Percentiles rank a stretch among this genome's conserved stretches.
Evolutionary conservation across 139 green algal genomes (phyloP).

Genomic region (Tetraselmis striata): DNA sequence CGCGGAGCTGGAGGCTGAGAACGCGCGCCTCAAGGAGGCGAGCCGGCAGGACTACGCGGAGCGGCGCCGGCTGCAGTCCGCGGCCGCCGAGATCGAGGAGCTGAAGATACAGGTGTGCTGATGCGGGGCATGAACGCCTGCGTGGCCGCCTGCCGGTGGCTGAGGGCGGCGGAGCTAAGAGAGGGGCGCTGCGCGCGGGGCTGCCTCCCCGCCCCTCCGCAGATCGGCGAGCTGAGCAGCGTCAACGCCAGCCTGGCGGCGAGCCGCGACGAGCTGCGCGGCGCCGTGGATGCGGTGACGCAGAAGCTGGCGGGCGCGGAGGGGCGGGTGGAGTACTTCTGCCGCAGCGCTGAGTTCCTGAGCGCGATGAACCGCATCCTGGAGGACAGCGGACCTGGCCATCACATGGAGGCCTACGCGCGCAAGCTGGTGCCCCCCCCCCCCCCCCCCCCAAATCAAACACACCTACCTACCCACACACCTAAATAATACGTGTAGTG

Average conservation of each 20-base stretch:
- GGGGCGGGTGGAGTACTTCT: not conserved
- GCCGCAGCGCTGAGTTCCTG: not conserved
- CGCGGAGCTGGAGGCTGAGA: not conserved
- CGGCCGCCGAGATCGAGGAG: not conserved
- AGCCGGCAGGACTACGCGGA: not conserved
- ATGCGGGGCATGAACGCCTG: no score
- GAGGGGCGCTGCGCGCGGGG: not conserved
- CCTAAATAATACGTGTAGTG: no score
- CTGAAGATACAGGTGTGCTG: not conserved
- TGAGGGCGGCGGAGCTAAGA: not conserved
- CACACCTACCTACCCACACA: not conserved
- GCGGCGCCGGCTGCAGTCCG: not conserved
- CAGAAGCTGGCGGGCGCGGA: not conserved
- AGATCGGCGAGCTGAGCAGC: not conserved
- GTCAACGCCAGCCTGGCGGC: not conserved
- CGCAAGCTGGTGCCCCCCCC: not conserved
- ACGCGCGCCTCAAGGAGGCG: not conserved
- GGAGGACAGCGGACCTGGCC: not conserved
- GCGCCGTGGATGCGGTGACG: not conserved
- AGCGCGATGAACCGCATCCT: not conserved
- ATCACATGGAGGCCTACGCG: not conserved
- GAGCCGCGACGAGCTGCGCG: not conserved
- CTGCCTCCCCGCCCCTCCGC: not conserved
- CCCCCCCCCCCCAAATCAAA: no score
- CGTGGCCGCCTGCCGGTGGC: no score